Percentiles rank a stretch among this genome's conserved stretches.
These are phyloP conservation scores for Globisporangium perplexum DNA, from an alignment of 352 stramenopile genomes.

Conservation along the genomic window DNA sequence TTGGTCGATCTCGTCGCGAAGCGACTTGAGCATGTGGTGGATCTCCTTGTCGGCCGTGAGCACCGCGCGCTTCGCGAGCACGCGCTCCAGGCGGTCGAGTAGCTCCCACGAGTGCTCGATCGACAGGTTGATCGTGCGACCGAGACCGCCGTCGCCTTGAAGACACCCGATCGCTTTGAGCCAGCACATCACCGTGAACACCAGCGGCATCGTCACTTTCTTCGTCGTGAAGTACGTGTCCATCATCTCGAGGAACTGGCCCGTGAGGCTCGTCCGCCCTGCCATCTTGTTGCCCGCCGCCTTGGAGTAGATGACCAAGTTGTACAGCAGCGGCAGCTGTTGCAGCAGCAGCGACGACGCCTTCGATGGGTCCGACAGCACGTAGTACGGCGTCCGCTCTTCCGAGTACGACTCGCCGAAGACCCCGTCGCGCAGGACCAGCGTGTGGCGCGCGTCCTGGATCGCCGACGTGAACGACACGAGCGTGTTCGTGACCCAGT, in stretches of 20 bases:
- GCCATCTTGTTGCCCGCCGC: constrained; percentile 1
- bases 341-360: constrained; percentile 16
- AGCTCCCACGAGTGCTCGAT: constrained; percentile 19
- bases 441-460: neutral
- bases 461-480: constrained; percentile 18
- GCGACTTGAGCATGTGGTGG: constrained; percentile 4
- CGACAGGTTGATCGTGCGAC: constrained; percentile 17
- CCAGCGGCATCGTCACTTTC: constrained; percentile 16
- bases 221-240: constrained; percentile 21
- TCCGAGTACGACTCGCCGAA: constrained; percentile 18
- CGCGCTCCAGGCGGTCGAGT: constrained; percentile 14
- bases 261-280: constrained; percentile 7
- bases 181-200: constrained; percentile 28
- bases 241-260: constrained; percentile 17
- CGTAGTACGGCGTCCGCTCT: constrained; percentile 15
- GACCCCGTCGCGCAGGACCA: constrained; percentile 15
- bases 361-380: constrained; percentile 12
- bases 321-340: constrained; percentile 19
- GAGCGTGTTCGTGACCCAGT: constrained; percentile 13
- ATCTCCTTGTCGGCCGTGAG: constrained; percentile 11
- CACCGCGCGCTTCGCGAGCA: constrained; percentile 14
- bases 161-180: constrained; percentile 24
- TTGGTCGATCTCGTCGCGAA: constrained; percentile 8
- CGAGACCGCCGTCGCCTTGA: constrained; percentile 16
- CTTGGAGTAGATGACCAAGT: constrained; percentile 13